Evolutionary conservation across 768 basidiomycete species (phyloP).

Genomic region (Galerina marginata): DNA sequence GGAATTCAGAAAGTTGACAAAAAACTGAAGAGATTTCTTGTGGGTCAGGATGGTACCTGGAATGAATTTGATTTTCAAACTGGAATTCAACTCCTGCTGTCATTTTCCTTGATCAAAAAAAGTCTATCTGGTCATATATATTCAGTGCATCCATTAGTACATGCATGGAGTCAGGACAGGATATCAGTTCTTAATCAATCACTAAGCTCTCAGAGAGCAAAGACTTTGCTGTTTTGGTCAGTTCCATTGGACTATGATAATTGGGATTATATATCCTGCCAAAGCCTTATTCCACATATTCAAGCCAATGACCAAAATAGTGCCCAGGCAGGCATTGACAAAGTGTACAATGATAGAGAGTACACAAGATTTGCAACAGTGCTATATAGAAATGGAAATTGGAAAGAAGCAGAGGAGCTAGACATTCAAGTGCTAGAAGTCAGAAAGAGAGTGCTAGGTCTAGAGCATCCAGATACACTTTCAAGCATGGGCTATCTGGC

Average conservation of each 20-base stretch:
- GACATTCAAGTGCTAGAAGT: neutral
- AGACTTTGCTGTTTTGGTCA: neutral
- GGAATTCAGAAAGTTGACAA: neutral
- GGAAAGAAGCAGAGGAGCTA: neutral
- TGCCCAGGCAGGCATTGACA: no score
- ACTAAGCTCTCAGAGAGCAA: neutral
- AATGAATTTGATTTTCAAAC: slow-evolving; percentile 14
- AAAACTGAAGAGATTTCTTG: neutral
- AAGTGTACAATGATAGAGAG: neutral
- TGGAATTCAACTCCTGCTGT: slow-evolving; percentile 21
- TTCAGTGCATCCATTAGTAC: slow-evolving; percentile 1
- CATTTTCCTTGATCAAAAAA: slow-evolving; percentile 23
- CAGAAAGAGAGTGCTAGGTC: neutral
- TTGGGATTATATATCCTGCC: neutral
- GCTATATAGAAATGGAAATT: neutral
- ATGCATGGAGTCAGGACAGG: neutral
- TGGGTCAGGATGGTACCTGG: slow-evolving; percentile 12
- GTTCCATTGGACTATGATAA: neutral
- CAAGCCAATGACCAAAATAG: neutral
- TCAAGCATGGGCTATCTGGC: neutral
- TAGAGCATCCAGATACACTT: neutral
- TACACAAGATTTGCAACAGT: neutral
- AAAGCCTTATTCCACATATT: neutral
- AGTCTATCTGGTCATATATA: neutral
- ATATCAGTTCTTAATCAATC: neutral